Evolutionary conservation across 2,329 filamentous ascomycete genomes (phyloP), one percentile per base, ranked within the genome.

Genomic region (Paraphoma chrysanthemicola): DNA sequence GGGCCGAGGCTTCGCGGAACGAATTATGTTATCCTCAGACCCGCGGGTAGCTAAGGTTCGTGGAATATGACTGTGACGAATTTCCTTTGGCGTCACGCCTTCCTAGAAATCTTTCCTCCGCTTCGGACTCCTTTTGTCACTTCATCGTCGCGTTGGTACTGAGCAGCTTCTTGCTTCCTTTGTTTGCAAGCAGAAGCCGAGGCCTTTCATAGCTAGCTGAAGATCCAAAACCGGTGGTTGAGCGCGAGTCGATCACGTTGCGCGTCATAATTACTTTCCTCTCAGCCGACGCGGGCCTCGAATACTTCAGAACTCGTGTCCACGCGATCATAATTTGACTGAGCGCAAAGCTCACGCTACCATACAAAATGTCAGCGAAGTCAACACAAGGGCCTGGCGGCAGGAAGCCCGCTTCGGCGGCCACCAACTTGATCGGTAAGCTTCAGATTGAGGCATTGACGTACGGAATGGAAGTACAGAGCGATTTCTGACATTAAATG

Each of bases 391-490:
- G 83, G 50, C 80, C 82, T 60, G 81, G 82, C 70, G 83, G 85
- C 80, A 94, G 90, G 82, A 87, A 90, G 82, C 90, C 91, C 69
- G 87, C 93, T 57, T 93, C 93, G 53, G 91, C 88, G 62, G 93
- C 93, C 44, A 93, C 91, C 46, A 97, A 97, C 79, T 81, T 98
- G 71, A 93, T 97, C 71, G 92, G 92, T 95, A 83, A 70, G 85
- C 72, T 65, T 38, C 17, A 28, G 9, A 8, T 17, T 45, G 53
- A 44, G 50, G 44, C 18, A 48, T 54, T n/a, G 38, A 18, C 44
- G 5, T 5, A 5, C 23, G 18, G 12, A 51, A 30, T 18, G 28
- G 14, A 29, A 23, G 39, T 23, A 28, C 33, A 44, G 39, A 52
- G 38, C 54, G 48, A 42, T 44, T 50, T 43, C 61, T 72, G 49